Conservation (phyloP, 2,329 filamentous ascomycete species). For the Botrytis pseudocinerea region DNA sequence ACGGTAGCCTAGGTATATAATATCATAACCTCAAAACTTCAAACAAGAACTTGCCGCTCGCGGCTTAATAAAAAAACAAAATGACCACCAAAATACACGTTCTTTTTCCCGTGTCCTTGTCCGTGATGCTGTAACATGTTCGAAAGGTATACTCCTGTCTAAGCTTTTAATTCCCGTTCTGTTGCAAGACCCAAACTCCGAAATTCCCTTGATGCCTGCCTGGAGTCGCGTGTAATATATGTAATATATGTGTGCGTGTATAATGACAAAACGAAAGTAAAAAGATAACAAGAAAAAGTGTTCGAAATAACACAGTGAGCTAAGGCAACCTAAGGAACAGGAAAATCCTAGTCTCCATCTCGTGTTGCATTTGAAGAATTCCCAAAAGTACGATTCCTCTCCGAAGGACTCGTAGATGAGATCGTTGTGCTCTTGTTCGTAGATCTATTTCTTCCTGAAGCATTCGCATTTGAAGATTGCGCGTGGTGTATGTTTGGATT, state of each 20-base stretch:
- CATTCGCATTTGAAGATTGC: background rate
- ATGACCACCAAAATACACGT: background rate
- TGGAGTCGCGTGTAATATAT: background rate
- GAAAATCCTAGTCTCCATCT: background rate
- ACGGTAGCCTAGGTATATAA: background rate
- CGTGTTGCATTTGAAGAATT: background rate
- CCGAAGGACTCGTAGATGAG: background rate
- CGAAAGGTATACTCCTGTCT: background rate
- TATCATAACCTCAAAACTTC: background rate
- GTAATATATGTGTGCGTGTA: background rate
- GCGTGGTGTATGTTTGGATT: background rate
- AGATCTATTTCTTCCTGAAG: background rate
- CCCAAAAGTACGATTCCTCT: background rate
- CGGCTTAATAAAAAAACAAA: conserved; percentile 2
- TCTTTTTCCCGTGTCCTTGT: background rate
- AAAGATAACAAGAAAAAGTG: background rate
- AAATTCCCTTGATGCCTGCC: background rate
- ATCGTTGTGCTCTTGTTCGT: background rate
- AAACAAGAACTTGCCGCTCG: background rate
- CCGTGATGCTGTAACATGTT: background rate
- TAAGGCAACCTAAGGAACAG: background rate
- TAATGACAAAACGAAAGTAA: background rate
- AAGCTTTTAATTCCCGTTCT: background rate
- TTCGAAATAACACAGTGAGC: background rate
- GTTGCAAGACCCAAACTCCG: background rate